Percentiles rank a stretch among this genome's conserved stretches.
Conservation (phyloP, 176 grass and related monocot species). For the Oryza meyeriana region DNA sequence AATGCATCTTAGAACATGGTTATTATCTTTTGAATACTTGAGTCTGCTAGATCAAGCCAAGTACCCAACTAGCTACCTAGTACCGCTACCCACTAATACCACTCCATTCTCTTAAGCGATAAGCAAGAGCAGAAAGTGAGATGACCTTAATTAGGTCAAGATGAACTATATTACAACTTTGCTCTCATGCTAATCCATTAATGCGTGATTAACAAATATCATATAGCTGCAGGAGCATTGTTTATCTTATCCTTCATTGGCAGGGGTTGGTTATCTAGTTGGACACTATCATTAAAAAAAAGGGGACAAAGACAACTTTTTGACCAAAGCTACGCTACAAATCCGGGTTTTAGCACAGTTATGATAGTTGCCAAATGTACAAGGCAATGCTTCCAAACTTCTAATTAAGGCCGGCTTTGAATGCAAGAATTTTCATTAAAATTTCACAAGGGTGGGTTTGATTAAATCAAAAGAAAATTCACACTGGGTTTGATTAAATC, state of each 20-base stretch:
- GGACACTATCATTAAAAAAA: constrained; percentile 9
- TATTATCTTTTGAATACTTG: neutral
- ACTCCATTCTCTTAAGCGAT: constrained; percentile 34
- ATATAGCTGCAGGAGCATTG: constrained; percentile 4
- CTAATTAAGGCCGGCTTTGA: neutral
- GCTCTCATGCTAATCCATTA: constrained; percentile 22
- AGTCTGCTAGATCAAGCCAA: neutral
- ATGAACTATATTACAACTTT: constrained; percentile 17
- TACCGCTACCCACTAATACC: neutral
- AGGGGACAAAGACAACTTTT: constrained; percentile 14
- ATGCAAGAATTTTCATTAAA: neutral
- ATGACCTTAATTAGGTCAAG: constrained; percentile 19
- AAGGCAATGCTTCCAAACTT: neutral
- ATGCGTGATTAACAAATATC: constrained; percentile 20
- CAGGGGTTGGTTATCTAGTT: constrained; percentile 26
- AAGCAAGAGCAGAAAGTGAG: constrained; percentile 38
- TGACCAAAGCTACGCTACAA: neutral
- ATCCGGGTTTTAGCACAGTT: neutral
- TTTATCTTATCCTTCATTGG: constrained; percentile 36
- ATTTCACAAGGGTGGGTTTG: neutral
- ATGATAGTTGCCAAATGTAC: neutral
- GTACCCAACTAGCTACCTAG: neutral
- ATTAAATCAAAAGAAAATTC: no score
- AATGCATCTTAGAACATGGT: neutral
- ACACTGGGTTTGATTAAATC: no score